A percentile compares a stretch with the other conserved stretches of the same genome.
These are phyloP conservation scores for Alternaria sp. DNA, from an alignment of 2,329 filamentous ascomycete genomes.

Conservation along the genomic window DNA sequence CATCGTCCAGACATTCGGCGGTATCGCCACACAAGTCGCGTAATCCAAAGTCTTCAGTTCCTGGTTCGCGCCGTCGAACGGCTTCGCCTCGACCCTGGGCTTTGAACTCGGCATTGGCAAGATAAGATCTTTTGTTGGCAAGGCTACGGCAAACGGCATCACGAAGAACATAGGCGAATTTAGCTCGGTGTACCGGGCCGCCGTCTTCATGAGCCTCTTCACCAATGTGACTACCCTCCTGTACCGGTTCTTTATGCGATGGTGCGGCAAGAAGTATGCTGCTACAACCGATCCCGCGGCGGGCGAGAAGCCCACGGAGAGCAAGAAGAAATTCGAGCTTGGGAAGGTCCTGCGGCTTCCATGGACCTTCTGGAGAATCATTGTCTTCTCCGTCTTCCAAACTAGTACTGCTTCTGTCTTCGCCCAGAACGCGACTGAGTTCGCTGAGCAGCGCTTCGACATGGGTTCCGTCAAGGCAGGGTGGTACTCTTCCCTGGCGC, in stretches of 20 bases:
- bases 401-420: constrained; percentile 66
- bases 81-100: constrained; percentile 68
- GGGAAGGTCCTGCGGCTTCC: constrained; percentile 65
- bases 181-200: constrained; percentile 69
- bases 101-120: constrained; percentile 69
- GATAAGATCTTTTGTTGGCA: constrained; percentile 68
- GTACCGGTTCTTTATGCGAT: constrained; percentile 66
- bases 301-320: constrained; percentile 67
- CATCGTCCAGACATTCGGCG: constrained; percentile 66
- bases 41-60: constrained; percentile 72
- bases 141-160: constrained; percentile 68
- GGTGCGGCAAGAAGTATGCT: constrained; percentile 59
- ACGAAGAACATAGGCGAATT: constrained; percentile 67
- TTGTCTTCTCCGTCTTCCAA: constrained; percentile 66
- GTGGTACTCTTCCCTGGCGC: constrained; percentile 66
- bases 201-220: constrained; percentile 70
- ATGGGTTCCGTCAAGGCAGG: constrained; percentile 64
- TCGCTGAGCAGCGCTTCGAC: constrained; percentile 67
- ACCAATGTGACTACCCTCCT: constrained; percentile 63
- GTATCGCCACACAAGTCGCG: constrained; percentile 69
- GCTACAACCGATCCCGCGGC: constrained; percentile 64
- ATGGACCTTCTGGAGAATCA: constrained; percentile 67
- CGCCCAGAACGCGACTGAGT: constrained; percentile 66
- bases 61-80: constrained; percentile 69
- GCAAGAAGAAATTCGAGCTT: constrained; percentile 65